Evolutionary conservation across 2,329 filamentous ascomycete species (phyloP).

Genomic region (Pestalotiopsis sp.): DNA sequence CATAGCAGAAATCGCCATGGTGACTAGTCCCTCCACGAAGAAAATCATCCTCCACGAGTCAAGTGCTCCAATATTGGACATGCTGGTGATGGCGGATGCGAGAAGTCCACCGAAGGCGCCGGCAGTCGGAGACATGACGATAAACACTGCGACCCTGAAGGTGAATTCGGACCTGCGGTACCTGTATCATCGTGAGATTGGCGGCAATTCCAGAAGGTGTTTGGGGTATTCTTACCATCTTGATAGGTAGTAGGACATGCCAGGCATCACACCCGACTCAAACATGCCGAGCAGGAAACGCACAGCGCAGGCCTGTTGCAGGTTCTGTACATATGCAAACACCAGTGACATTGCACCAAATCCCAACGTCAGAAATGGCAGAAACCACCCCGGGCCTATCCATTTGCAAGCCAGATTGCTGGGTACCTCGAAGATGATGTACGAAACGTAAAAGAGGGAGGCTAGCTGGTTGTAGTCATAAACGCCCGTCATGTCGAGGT

Average conservation of each 20-base stretch:
- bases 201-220: not conserved
- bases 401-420: constrained; percentile 70
- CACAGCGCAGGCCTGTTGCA: constrained; percentile 56
- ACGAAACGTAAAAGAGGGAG: constrained; percentile 72
- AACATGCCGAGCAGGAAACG: constrained; percentile 71
- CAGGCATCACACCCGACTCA: constrained; percentile 74
- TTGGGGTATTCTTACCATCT: constrained; percentile 49
- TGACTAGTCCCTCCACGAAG: constrained; percentile 53
- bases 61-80: constrained; percentile 51
- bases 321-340: constrained; percentile 65
- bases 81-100: constrained; percentile 63
- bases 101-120: constrained; percentile 73
- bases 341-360: constrained; percentile 67
- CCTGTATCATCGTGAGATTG: not conserved
- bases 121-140: constrained; percentile 71
- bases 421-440: constrained; percentile 74
- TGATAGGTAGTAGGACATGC: constrained; percentile 73
- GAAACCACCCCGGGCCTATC: constrained; percentile 73
- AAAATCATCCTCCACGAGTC: constrained; percentile 33
- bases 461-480: constrained; percentile 69
- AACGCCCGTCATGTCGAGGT: constrained; percentile 60
- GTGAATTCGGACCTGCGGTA: constrained; percentile 70
- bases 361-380: constrained; percentile 62
- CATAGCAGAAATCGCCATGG: constrained; percentile 55
- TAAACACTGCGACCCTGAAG: constrained; percentile 69